These are phyloP conservation scores for Alnus glutinosa DNA, from an alignment of 306 rosid species.

Conservation along the genomic window DNA sequence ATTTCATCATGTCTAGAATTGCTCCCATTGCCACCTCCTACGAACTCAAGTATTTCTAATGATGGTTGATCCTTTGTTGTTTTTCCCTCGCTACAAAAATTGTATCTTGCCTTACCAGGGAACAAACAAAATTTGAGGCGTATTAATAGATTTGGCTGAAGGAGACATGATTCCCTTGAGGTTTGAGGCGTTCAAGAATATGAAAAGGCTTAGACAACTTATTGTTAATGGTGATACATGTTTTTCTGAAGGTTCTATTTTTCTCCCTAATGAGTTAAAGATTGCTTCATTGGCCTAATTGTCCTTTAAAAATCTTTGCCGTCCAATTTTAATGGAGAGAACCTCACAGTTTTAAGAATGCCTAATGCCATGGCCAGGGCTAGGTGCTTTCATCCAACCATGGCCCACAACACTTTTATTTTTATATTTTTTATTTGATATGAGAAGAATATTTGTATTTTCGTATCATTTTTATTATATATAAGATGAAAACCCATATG, in stretches of 20 bases:
- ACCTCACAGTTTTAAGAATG: conserved; percentile 31
- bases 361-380: not conserved
- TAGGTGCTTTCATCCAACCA: no score
- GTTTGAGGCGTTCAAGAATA: conserved; percentile 22
- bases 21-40: not conserved
- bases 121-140: conserved; percentile 26
- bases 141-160: conserved; percentile 17
- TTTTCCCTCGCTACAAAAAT: no score
- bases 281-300: conserved; percentile 37
- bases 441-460: no score
- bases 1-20: no score
- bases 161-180: conserved; percentile 14
- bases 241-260: conserved; percentile 17
- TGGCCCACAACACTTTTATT: no score
- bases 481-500: no score
- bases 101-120: not conserved
- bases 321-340: conserved; percentile 38
- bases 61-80: no score
- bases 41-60: no score
- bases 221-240: conserved; percentile 19
- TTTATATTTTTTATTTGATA: no score
- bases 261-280: conserved; percentile 39
- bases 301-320: conserved; percentile 31
- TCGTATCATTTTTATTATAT: no score
- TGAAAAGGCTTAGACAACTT: conserved; percentile 34